Base-by-base conservation (phyloP, 108 stramenopile species). In the Asterionellopsis glacialis region DNA sequence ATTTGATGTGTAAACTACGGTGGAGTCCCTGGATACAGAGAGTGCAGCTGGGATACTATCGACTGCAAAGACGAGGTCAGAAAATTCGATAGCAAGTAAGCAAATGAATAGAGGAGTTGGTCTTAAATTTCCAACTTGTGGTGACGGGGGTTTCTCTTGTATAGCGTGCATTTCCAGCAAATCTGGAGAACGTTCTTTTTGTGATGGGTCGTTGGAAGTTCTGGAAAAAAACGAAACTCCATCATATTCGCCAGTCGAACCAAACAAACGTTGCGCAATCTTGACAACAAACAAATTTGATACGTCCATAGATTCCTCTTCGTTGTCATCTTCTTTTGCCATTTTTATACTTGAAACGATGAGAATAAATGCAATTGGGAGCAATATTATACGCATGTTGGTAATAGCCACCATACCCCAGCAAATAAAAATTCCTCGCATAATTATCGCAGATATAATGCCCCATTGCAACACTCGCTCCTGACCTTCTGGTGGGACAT, bases 11-110 rank as follows among this genome's bases (percentile, higher is more conserved):
- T 75, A 84, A 7, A 84, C 83, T 18, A 84, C 57, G 55, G 82
- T 61, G 5, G 83, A 78, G 54, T 84, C 80, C 70, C 77, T 58
- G 14, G 65, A 58, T 12, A 83, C 57, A 28, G 75, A 78, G 13
- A 83, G 51, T 16, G 77, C 80, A 19, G 83, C 83, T 10, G 83
- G 83, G 9, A 84, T 81, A 21, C 68, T 70, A 54, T 84, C 83
- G 11, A 84, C 74, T 11, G 83, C 83, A 51, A 84, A 84, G 12
- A 84, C 77, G 44, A 84, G 65, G 65, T 84, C 83, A 28, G 48
- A 52, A 7, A 82, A 65, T 69, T 84, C 83, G 0, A 84, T 73
- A 67, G 77, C 79, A 13, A 84, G 55, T 28, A 84, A 45, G 59
- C 80, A 82, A 18, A 81, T 48, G 19, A 84, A 51, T 13, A 84